Conservation (phyloP, 2,329 filamentous ascomycete genomes). For the Phoma sp. region DNA sequence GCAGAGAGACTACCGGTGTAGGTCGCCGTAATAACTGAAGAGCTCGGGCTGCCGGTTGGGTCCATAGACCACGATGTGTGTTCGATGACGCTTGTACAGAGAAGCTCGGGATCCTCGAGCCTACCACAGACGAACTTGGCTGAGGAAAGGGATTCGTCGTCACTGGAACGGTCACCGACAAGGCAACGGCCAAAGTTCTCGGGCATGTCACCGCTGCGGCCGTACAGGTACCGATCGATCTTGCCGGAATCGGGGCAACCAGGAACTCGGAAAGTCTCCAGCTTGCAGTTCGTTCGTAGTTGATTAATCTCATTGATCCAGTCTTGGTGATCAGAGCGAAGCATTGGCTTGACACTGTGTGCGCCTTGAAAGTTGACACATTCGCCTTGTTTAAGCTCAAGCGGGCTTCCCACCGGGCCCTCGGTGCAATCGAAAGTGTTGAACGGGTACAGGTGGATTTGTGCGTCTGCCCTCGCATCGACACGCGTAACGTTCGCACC, state of each 20-base stretch:
- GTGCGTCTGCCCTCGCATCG: background rate
- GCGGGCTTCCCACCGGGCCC: conserved; percentile 16
- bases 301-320: conserved; percentile 28
- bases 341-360: conserved; percentile 23
- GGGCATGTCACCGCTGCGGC: background rate
- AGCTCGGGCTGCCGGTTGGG: conserved; percentile 5
- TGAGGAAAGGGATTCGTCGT: conserved; percentile 14
- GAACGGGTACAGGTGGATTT: conserved; percentile 23
- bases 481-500: conserved; percentile 26
- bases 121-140: conserved; percentile 24
- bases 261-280: conserved; percentile 18
- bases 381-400: conserved; percentile 26
- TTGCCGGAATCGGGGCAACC: conserved; percentile 9
- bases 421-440: conserved; percentile 24
- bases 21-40: background rate
- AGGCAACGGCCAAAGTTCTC: conserved; percentile 13
- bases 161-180: background rate
- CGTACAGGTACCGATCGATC: background rate
- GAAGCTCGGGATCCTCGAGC: background rate
- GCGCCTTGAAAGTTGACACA: conserved; percentile 25
- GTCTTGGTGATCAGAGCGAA: conserved; percentile 18
- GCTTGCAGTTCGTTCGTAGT: conserved; percentile 15
- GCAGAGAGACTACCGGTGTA: background rate
- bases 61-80: conserved; percentile 25
- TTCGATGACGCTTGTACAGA: conserved; percentile 4